Conservation (phyloP, 345 rosid species). For the Durio zibethinus region DNA sequence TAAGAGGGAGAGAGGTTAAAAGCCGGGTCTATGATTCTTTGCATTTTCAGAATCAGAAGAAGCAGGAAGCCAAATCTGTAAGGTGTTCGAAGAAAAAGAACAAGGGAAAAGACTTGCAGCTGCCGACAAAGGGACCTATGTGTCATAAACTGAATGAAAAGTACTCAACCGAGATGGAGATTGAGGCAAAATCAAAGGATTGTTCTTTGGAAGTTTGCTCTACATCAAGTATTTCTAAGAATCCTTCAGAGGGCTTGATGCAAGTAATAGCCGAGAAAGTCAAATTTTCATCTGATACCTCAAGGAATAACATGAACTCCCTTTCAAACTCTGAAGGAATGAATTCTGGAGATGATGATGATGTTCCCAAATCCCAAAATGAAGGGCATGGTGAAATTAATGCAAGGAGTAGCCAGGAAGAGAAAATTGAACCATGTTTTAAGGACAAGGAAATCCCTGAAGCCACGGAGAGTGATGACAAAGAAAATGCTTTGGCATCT, state of each 20-base stretch:
- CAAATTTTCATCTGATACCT: slow-evolving; percentile 18
- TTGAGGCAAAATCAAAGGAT: slow-evolving; percentile 32
- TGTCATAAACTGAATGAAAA: slow-evolving; percentile 26
- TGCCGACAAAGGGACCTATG: slow-evolving; percentile 12
- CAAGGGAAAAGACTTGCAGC: slow-evolving; percentile 18
- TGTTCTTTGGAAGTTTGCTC: slow-evolving; percentile 24
- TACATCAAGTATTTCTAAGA: not conserved
- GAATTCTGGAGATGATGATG: not conserved
- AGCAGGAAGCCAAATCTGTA: slow-evolving; percentile 28
- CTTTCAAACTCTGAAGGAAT: not conserved
- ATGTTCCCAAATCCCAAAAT: not conserved
- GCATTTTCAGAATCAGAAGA: slow-evolving; percentile 33
- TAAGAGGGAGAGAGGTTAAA: slow-evolving; percentile 68
- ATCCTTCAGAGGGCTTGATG: not conserved
- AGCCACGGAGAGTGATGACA: slow-evolving; percentile 20
- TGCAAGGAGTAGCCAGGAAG: slow-evolving; percentile 17
- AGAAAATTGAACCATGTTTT: slow-evolving; percentile 3
- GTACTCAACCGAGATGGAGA: slow-evolving; percentile 32
- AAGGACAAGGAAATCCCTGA: slow-evolving; percentile 8
- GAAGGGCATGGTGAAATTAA: not conserved
- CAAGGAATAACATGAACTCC: slow-evolving; percentile 9
- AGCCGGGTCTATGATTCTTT: slow-evolving; percentile 83
- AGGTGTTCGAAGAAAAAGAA: slow-evolving; percentile 35
- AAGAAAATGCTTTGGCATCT: slow-evolving; percentile 23
- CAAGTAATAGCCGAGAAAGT: slow-evolving; percentile 16